Conservation (phyloP, 768 basidiomycete genomes). For the Phlebiopsis flavidoalba region DNA sequence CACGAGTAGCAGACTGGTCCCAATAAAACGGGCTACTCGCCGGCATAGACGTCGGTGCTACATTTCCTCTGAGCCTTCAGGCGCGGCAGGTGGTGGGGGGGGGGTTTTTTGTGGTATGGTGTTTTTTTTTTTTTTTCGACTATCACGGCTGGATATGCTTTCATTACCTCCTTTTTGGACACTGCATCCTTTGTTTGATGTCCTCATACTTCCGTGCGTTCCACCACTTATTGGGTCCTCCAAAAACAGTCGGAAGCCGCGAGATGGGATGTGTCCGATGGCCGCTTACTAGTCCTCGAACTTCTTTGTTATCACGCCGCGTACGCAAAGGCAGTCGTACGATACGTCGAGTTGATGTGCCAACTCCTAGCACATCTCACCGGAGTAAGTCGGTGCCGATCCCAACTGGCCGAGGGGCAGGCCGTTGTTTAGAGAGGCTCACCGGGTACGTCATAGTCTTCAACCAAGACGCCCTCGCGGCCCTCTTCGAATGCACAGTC, state of each 20-base stretch:
- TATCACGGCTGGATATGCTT: conserved; percentile 75
- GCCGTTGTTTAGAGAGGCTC: neutral
- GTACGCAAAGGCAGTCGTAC: conserved; percentile 94
- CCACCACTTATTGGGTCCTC: conserved; percentile 88
- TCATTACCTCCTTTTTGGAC: conserved; percentile 73
- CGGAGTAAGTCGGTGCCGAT: too few species aligned
- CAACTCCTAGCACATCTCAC: conserved; percentile 56
- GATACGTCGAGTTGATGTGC: conserved; percentile 96
- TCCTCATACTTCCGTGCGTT: conserved; percentile 67
- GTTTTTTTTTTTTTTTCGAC: too few species aligned
- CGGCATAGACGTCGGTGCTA: conserved; percentile 88
- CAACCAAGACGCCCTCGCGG: conserved; percentile 78
- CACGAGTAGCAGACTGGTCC: too few species aligned
- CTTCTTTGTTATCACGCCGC: conserved; percentile 83
- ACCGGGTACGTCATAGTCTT: conserved; percentile 93
- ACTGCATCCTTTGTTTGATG: conserved; percentile 55
- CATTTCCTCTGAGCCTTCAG: conserved; percentile 70
- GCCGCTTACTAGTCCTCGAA: conserved; percentile 89
- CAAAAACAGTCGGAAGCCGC: conserved; percentile 81
- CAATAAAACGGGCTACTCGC: conserved; percentile 79
- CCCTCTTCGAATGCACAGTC: conserved; percentile 70
- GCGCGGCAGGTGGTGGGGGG: conserved; percentile 56
- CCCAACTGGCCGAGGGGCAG: neutral
- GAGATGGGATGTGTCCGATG: conserved; percentile 84
- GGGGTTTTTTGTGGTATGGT: too few species aligned